These are phyloP conservation scores for Pyrus communis DNA, from an alignment of 306 rosid genomes.

Conservation along the genomic window DNA sequence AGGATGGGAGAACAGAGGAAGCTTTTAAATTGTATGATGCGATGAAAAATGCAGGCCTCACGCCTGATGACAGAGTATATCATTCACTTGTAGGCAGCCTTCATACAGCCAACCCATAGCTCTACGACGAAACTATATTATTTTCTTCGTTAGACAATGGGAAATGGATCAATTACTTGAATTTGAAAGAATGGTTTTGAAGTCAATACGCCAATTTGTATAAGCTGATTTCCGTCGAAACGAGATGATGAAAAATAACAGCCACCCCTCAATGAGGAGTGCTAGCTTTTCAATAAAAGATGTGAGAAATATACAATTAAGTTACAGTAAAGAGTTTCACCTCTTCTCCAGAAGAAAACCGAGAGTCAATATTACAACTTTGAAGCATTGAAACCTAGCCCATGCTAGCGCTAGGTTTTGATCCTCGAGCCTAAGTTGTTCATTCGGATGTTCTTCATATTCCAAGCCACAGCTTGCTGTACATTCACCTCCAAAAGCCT, in stretches of 20 bases:
- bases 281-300: not conserved
- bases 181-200: not conserved
- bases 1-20: constrained; percentile 68
- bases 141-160: not conserved
- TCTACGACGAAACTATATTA: not conserved
- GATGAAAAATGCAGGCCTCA: constrained; percentile 52
- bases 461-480: constrained; percentile 11
- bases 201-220: not conserved
- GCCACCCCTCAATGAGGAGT: not conserved
- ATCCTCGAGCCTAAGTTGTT: not conserved
- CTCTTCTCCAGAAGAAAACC: not conserved
- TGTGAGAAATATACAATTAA: not conserved
- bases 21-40: constrained; percentile 68
- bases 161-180: not conserved
- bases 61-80: constrained; percentile 70
- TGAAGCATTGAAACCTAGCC: not conserved
- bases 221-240: not conserved
- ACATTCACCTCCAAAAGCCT: constrained; percentile 11
- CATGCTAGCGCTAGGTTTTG: not conserved
- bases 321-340: constrained; percentile 4
- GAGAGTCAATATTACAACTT: not conserved
- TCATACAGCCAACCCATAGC: constrained; percentile 24
- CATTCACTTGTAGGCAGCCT: constrained; percentile 63
- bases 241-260: not conserved
- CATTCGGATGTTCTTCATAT: not conserved